Conservation (phyloP, 768 basidiomycete species). For the Tricholoma bakamatsutake region DNA sequence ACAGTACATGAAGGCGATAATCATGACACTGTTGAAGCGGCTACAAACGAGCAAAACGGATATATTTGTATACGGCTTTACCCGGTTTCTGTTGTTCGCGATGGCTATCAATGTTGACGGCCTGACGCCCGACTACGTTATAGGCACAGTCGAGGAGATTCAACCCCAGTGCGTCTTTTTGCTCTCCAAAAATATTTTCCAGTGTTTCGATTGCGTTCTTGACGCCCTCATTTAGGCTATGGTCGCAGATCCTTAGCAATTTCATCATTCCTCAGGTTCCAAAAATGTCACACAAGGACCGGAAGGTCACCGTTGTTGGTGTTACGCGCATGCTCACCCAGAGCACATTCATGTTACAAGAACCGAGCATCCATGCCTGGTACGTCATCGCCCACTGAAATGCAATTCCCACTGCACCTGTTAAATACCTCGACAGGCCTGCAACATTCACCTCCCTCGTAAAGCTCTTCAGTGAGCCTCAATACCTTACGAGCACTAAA, state of each 20-base stretch:
- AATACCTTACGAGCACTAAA: slow-evolving; percentile 46
- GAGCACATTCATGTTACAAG: slow-evolving; percentile 62
- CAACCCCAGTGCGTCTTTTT: slow-evolving; percentile 65
- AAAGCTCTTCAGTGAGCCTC: slow-evolving; percentile 73
- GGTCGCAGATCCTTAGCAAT: slow-evolving; percentile 71
- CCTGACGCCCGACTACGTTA: slow-evolving; percentile 73
- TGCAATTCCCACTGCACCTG: background rate
- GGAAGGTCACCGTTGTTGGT: slow-evolving; percentile 81
- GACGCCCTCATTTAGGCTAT: slow-evolving; percentile 37
- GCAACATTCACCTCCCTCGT: slow-evolving; percentile 61
- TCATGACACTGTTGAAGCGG: slow-evolving; percentile 77
- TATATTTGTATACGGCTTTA: slow-evolving; percentile 78
- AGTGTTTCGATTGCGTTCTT: background rate
- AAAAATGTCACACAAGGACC: slow-evolving; percentile 75
- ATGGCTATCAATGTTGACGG: slow-evolving; percentile 72
- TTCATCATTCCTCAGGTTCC: slow-evolving; percentile 79
- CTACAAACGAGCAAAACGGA: slow-evolving; percentile 89
- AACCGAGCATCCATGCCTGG: slow-evolving; percentile 64
- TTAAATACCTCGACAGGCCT: slow-evolving; percentile 47
- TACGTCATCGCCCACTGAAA: slow-evolving; percentile 20
- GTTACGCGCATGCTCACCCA: slow-evolving; percentile 73
- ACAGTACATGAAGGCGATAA: slow-evolving; percentile 66
- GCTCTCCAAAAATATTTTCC: background rate
- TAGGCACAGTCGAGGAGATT: slow-evolving; percentile 73
- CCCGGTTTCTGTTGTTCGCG: slow-evolving; percentile 69